These are phyloP conservation scores for Yarrowia sp. DNA, from an alignment of 805 yeast genomes.

Conservation along the genomic window DNA sequence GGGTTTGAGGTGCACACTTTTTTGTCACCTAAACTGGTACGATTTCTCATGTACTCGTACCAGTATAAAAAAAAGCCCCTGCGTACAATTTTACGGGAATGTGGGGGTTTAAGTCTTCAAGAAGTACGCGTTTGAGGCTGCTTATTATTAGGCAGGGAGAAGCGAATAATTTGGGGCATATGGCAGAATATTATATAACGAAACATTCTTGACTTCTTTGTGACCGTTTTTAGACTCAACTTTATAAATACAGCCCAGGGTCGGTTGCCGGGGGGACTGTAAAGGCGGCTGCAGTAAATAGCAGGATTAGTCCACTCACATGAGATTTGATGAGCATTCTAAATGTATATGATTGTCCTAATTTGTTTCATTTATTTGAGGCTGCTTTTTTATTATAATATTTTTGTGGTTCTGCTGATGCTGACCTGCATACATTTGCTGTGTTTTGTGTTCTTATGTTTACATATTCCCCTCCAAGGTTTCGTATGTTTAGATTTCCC, in stretches of 20 bases:
- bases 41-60: not conserved
- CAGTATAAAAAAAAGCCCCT: too few relatives aligned
- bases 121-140: not conserved
- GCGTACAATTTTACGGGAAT: too few relatives aligned
- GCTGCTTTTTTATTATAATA: not conserved
- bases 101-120: too few relatives aligned
- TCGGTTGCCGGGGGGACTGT: constrained; percentile 16
- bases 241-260: not conserved
- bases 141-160: not conserved
- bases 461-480: constrained; percentile 20
- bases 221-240: not conserved
- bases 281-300: not conserved
- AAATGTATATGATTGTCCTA: not conserved
- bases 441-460: constrained; percentile 5
- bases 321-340: not conserved
- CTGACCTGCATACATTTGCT: constrained; percentile 3
- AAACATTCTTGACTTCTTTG: constrained; percentile 10
- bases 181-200: not conserved
- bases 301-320: not conserved
- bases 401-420: not conserved
- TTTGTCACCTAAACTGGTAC: too few relatives aligned
- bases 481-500: constrained; percentile 23
- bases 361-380: not conserved
- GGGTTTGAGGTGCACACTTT: not conserved
- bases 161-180: not conserved